Conservation (phyloP, 805 yeast genomes). For the Wickerhamomyces subpelliculosus region DNA sequence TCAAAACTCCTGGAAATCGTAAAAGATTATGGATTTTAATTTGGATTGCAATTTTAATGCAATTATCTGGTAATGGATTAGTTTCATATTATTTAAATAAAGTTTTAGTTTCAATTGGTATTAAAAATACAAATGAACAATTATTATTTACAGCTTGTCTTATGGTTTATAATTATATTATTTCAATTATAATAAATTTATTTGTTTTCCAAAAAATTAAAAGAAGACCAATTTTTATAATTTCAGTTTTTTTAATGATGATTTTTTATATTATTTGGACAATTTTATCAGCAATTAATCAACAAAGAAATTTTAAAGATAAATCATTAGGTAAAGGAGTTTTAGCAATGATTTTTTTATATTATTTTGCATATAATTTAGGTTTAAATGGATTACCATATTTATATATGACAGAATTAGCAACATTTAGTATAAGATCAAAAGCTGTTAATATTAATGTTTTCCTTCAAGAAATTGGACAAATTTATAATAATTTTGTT, state of each 20-base stretch:
- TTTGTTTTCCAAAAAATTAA: conserved; percentile 21
- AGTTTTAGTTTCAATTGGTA: conserved; percentile 48
- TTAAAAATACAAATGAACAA: conserved; percentile 36
- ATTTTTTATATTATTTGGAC: conserved; percentile 35
- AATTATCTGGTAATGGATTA: conserved; percentile 43
- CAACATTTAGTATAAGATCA: conserved; percentile 25
- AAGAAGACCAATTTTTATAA: conserved; percentile 31
- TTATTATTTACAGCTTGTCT: conserved; percentile 42
- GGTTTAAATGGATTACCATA: conserved; percentile 39
- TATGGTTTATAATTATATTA: conserved; percentile 35
- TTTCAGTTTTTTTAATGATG: conserved; percentile 29
- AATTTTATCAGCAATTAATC: conserved; percentile 36
- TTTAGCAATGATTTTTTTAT: conserved; percentile 43
- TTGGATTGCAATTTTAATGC: conserved; percentile 31
- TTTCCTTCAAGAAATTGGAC: conserved; percentile 13
- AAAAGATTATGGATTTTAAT: conserved; percentile 32
- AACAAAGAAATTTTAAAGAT: conserved; percentile 30
- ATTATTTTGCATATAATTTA: conserved; percentile 32
- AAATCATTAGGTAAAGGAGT: conserved; percentile 37
- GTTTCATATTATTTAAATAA: conserved; percentile 43
- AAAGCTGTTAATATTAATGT: conserved; percentile 16
- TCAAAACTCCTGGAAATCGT: conserved; percentile 25
- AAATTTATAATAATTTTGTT: conserved; percentile 26
- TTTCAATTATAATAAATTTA: conserved; percentile 21
- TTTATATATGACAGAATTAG: conserved; percentile 36